These are phyloP conservation scores for Aspergillus nomiae DNA, from an alignment of 2,329 filamentous ascomycete species.

Conservation along the genomic window DNA sequence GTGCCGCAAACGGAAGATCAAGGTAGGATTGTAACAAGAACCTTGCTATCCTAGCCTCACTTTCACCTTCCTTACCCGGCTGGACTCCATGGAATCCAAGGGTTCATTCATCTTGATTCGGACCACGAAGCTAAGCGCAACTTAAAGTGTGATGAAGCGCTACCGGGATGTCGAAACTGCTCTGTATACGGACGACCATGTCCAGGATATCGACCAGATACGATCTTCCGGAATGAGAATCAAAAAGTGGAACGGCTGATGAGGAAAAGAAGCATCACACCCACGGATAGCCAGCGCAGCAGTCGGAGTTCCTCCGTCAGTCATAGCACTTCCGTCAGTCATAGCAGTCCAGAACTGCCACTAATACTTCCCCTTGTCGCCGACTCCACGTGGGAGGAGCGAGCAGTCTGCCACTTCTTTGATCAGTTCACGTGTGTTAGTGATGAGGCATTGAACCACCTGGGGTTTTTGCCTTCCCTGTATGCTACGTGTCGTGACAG, in stretches of 20 bases:
- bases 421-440: slow-evolving; percentile 38
- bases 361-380: slow-evolving; percentile 24
- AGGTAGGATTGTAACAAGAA: slow-evolving; percentile 29
- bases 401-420: slow-evolving; percentile 45
- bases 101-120: not conserved
- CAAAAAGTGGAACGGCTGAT: slow-evolving; percentile 30
- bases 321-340: not conserved
- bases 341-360: slow-evolving; percentile 5
- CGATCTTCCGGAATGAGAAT: slow-evolving; percentile 39
- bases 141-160: slow-evolving; percentile 40
- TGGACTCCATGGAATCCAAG: not conserved
- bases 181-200: slow-evolving; percentile 37
- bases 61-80: not conserved
- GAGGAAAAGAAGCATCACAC: slow-evolving; percentile 21
- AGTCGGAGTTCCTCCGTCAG: not conserved
- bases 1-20: slow-evolving; percentile 44
- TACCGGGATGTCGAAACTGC: slow-evolving; percentile 40
- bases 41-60: not conserved
- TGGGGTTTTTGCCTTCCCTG: slow-evolving; percentile 39
- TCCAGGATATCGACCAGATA: slow-evolving; percentile 39
- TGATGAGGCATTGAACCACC: slow-evolving; percentile 32
- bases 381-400: slow-evolving; percentile 38
- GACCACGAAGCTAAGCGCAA: slow-evolving; percentile 15
- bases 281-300: not conserved
- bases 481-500: slow-evolving; percentile 33